These are phyloP conservation scores for Thalassiosira mediterranea DNA, from an alignment of 352 stramenopile genomes.

Conservation along the genomic window DNA sequence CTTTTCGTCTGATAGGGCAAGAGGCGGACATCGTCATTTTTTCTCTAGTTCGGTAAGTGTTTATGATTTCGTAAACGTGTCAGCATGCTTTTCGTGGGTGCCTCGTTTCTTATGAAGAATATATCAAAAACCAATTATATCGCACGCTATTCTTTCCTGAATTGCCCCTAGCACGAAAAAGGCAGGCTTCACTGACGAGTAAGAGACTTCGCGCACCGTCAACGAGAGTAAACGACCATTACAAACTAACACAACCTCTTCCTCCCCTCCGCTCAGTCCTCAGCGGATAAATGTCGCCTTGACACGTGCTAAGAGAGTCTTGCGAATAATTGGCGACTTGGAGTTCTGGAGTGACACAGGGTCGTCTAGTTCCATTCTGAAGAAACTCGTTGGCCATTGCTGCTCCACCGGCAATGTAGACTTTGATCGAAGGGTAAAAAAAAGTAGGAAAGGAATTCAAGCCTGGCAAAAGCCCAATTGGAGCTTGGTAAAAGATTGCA, in stretches of 20 bases:
- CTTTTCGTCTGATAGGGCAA: conserved; percentile 23
- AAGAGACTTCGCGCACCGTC: neutral
- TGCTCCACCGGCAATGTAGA: neutral
- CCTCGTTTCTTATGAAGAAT: too few relatives aligned
- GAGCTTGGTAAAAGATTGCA: neutral
- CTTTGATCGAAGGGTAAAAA: neutral
- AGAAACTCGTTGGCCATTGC: conserved; percentile 29
- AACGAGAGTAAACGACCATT: neutral
- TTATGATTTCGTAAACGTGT: too few relatives aligned
- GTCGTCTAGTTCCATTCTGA: conserved; percentile 1
- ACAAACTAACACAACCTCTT: neutral
- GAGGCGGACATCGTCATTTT: conserved; percentile 54
- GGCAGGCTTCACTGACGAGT: conserved; percentile 38
- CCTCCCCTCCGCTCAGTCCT: neutral
- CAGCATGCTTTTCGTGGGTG: too few relatives aligned
- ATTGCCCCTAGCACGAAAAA: too few relatives aligned
- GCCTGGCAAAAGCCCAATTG: conserved; percentile 31
- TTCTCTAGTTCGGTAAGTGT: conserved; percentile 37
- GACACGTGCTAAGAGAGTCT: conserved; percentile 31
- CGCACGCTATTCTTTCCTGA: too few relatives aligned
- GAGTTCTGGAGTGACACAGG: conserved; percentile 23
- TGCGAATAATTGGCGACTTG: conserved; percentile 41
- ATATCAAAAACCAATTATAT: too few relatives aligned
- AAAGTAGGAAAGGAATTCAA: conserved; percentile 10
- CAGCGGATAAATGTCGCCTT: conserved; percentile 53